These are phyloP conservation scores for Tubosaeta sp. DNA, from an alignment of 768 basidiomycete species.

Conservation along the genomic window DNA sequence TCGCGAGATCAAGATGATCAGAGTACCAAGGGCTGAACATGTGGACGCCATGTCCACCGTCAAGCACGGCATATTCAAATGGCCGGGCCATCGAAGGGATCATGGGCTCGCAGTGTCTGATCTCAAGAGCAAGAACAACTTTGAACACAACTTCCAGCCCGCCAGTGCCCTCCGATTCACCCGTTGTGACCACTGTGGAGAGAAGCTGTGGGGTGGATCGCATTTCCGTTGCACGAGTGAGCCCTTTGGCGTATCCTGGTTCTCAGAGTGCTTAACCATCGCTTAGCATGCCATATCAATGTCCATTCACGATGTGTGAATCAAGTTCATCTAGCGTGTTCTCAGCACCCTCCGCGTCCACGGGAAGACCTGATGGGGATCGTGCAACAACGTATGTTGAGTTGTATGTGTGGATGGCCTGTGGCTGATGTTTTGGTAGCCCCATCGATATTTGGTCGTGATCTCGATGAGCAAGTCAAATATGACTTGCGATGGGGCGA, in stretches of 20 bases:
- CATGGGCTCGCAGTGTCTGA: slow-evolving; percentile 32
- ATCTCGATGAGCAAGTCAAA: slow-evolving; percentile 78
- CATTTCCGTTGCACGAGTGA: slow-evolving; percentile 84
- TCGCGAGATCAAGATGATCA: slow-evolving; percentile 24
- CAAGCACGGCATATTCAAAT: slow-evolving; percentile 64
- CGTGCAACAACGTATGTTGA: slow-evolving; percentile 14
- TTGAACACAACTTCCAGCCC: slow-evolving; percentile 86
- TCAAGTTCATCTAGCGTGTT: slow-evolving; percentile 63
- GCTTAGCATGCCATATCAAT: slow-evolving; percentile 72
- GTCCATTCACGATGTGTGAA: slow-evolving; percentile 85
- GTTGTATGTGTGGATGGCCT: slow-evolving; percentile 5
- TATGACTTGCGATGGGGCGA: slow-evolving; percentile 58
- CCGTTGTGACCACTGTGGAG: slow-evolving; percentile 92
- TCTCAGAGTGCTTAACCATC: slow-evolving; percentile 1
- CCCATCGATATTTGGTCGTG: slow-evolving; percentile 91
- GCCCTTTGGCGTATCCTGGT: slow-evolving; percentile 27
- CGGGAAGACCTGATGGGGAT: slow-evolving; percentile 31
- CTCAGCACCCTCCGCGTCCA: slow-evolving; percentile 40
- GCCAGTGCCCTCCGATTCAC: slow-evolving; percentile 84
- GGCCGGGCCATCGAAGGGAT: slow-evolving; percentile 60
- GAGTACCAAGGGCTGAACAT: slow-evolving; percentile 27
- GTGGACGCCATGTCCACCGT: slow-evolving; percentile 47
- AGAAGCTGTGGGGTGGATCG: slow-evolving; percentile 99
- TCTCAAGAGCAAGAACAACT: slow-evolving; percentile 37
- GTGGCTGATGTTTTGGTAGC: slow-evolving; percentile 37